These are phyloP conservation scores for Lachancea thermotolerans DNA, from an alignment of 805 yeast species.

Conservation along the genomic window DNA sequence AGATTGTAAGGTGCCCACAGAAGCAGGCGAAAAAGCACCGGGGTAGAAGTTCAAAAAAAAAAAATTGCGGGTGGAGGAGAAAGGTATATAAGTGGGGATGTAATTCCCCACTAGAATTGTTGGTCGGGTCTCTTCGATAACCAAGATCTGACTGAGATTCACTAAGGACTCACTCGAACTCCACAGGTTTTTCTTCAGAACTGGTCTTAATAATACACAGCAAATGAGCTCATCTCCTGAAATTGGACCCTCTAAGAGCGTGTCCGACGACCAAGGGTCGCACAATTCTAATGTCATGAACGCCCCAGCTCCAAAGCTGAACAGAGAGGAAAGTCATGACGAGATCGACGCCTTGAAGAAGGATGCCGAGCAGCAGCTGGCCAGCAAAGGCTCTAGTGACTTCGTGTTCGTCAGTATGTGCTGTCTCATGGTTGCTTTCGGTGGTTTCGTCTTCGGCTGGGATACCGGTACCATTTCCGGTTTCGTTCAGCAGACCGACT, in stretches of 20 bases:
- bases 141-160: background rate
- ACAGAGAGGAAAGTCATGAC: slow-evolving; percentile 12
- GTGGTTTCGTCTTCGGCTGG: slow-evolving; percentile 62
- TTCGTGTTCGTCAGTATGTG: slow-evolving; percentile 18
- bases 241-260: slow-evolving; percentile 9
- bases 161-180: background rate
- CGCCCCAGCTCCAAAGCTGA: slow-evolving; percentile 15
- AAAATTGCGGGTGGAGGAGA: slow-evolving; percentile 3
- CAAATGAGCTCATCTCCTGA: slow-evolving; percentile 9
- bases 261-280: slow-evolving; percentile 10
- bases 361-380: slow-evolving; percentile 16
- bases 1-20: too few species aligned
- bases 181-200: background rate
- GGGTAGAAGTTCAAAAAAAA: slow-evolving; percentile 2
- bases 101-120: slow-evolving; percentile 5
- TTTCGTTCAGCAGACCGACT: slow-evolving; percentile 53
- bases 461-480: slow-evolving; percentile 78
- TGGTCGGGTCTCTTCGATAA: background rate
- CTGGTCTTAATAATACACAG: background rate
- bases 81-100: slow-evolving; percentile 7
- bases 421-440: slow-evolving; percentile 26
- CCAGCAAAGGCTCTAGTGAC: slow-evolving; percentile 15
- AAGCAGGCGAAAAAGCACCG: slow-evolving; percentile 4
- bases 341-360: slow-evolving; percentile 15
- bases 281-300: slow-evolving; percentile 16